phyloP scores from a whole-genome alignment of 2,329 filamentous ascomycete genomes.

The Aureobasidium namibiae region DNA sequence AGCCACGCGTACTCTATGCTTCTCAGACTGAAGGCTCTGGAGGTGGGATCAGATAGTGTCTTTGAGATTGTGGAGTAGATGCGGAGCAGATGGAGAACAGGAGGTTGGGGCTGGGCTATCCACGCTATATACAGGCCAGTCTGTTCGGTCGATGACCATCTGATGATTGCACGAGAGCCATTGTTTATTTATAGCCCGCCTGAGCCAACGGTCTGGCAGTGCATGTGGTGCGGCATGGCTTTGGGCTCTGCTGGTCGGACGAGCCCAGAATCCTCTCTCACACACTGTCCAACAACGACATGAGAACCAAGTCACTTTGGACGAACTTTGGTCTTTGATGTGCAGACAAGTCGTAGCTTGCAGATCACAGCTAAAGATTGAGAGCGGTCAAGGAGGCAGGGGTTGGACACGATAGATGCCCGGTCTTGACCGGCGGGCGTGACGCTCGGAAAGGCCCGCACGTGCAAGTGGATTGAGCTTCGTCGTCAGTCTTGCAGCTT shows the following conservation, averaged over 20 bases:
- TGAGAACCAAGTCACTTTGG: neutral
- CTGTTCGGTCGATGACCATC: neutral
- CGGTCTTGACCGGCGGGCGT: neutral
- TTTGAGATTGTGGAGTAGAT: neutral
- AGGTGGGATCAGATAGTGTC: neutral
- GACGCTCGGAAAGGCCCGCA: slow-evolving; percentile 8
- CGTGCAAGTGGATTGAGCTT: neutral
- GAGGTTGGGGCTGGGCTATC: neutral
- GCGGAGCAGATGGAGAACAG: slow-evolving; percentile 1
- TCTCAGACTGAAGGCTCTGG: neutral
- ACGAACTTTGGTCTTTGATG: too few species aligned
- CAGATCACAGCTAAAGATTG: neutral
- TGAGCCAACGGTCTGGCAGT: neutral
- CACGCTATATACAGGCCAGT: neutral
- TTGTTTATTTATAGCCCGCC: slow-evolving; percentile 7
- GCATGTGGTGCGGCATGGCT: neutral
- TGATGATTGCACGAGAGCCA: slow-evolving; percentile 2
- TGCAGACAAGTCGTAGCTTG: neutral
- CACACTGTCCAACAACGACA: neutral
- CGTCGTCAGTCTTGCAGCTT: slow-evolving; percentile 3
- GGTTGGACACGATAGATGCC: neutral
- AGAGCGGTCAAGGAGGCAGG: neutral
- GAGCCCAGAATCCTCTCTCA: neutral
- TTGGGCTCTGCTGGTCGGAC: neutral
- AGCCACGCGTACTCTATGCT: neutral